Conservation (phyloP, 495 filamentous ascomycete species). For the Neurospora tetraspora region DNA sequence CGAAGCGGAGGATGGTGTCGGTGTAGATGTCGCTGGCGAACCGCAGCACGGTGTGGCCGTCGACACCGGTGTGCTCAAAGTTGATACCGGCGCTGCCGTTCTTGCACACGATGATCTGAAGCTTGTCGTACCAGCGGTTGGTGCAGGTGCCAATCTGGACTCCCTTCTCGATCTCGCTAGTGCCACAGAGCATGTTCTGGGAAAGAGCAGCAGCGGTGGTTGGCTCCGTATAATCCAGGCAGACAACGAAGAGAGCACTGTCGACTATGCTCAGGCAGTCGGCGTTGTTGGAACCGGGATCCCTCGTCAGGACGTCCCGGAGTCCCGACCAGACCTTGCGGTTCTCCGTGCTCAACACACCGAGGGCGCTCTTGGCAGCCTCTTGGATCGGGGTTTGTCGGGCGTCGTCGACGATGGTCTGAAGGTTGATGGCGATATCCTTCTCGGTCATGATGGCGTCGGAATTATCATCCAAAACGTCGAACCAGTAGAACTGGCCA, state of each 20-base stretch:
- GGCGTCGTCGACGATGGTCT: conserved; percentile 87
- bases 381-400: conserved; percentile 82
- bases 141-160: conserved; percentile 97
- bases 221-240: conserved; percentile 86
- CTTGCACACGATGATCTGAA: conserved; percentile 98
- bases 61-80: conserved; percentile 96
- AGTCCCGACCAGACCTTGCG: conserved; percentile 90
- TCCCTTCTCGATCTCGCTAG: conserved; percentile 79
- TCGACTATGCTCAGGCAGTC: conserved; percentile 93
- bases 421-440: conserved; percentile 83
- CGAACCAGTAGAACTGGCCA: conserved; percentile 99
- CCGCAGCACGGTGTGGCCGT: conserved; percentile 92
- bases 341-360: conserved; percentile 93
- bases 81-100: conserved; percentile 98
- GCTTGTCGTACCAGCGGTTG: conserved; percentile 97
- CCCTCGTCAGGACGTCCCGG: conserved; percentile 78
- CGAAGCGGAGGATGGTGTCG: conserved; percentile 94
- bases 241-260: conserved; percentile 84
- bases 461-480: conserved; percentile 87
- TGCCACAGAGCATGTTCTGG: conserved; percentile 97
- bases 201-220: conserved; percentile 68
- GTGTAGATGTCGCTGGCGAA: conserved; percentile 97
- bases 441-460: conserved; percentile 97
- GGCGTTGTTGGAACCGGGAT: conserved; percentile 83
- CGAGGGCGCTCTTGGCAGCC: conserved; percentile 85